Percentiles rank a stretch among this genome's conserved stretches.
phyloP scores from a whole-genome alignment of 805 yeast genomes.

The Saccharomycopsis fermentans region DNA sequence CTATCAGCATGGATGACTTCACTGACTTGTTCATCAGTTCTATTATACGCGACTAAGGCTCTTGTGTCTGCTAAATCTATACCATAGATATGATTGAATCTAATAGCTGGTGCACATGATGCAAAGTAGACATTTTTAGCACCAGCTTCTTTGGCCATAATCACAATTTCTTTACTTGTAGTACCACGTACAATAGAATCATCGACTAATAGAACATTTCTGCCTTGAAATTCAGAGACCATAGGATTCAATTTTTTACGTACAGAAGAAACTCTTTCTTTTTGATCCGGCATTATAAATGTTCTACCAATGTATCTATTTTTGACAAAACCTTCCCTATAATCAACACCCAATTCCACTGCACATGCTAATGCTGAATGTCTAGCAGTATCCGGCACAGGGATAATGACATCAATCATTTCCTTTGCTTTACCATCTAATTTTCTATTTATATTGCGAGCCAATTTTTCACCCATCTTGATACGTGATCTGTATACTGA shows the following conservation, averaged over 20 bases:
- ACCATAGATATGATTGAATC: constrained; percentile 93
- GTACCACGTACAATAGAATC: constrained; percentile 98
- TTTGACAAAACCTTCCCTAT: constrained; percentile 94
- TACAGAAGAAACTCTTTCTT: constrained; percentile 86
- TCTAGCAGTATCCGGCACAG: constrained; percentile 98
- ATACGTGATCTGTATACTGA: constrained; percentile 88
- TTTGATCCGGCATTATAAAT: constrained; percentile 96
- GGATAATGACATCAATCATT: constrained; percentile 86
- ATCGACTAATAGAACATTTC: constrained; percentile 83
- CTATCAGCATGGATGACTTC: constrained; percentile 77
- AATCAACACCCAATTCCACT: constrained; percentile 66
- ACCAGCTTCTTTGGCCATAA: constrained; percentile 98
- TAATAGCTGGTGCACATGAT: constrained; percentile 96
- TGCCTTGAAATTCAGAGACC: constrained; percentile 81
- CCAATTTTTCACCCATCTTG: constrained; percentile 88
- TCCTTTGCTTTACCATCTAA: constrained; percentile 37
- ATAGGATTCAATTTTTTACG: constrained; percentile 93
- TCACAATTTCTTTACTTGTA: constrained; percentile 89
- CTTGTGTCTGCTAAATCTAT: constrained; percentile 93
- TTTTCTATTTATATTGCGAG: constrained; percentile 46
- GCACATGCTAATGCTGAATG: constrained; percentile 92
- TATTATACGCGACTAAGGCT: constrained; percentile 82
- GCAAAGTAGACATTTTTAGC: constrained; percentile 94
- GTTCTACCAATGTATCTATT: constrained; percentile 97
- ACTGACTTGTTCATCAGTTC: constrained; percentile 67